These are phyloP conservation scores for Raphanus raphanistrum DNA, from an alignment of 345 rosid species.

Conservation along the genomic window DNA sequence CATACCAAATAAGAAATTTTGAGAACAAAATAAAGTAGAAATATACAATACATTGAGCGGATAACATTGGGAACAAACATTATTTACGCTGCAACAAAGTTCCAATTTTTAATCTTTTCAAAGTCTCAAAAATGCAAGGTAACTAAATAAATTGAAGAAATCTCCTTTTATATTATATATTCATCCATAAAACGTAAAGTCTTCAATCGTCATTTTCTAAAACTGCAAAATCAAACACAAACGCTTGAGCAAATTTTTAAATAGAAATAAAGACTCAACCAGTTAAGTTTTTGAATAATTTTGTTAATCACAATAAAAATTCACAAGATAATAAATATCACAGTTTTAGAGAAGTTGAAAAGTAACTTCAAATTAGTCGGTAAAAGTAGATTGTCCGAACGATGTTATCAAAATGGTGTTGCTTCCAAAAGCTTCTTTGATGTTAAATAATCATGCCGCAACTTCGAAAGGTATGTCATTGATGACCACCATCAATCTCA, in stretches of 20 bases:
- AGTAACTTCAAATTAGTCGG: slow-evolving; percentile 79
- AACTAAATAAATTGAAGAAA: background rate
- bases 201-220: slow-evolving; percentile 7
- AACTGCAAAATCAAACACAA: slow-evolving; percentile 28
- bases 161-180: background rate
- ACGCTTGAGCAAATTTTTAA: background rate
- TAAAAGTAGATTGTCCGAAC: slow-evolving; percentile 64
- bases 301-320: background rate
- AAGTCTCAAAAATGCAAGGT: background rate
- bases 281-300: background rate
- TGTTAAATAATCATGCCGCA: slow-evolving; percentile 60
- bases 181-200: background rate
- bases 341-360: slow-evolving; percentile 76
- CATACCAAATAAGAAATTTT: background rate
- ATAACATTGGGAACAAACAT: slow-evolving; percentile 5
- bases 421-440: slow-evolving; percentile 76
- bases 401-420: slow-evolving; percentile 66
- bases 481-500: slow-evolving; percentile 63
- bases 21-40: background rate
- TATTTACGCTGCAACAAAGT: background rate
- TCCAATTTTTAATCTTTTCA: background rate
- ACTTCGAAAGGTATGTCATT: slow-evolving; percentile 79
- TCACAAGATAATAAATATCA: slow-evolving; percentile 68
- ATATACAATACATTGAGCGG: background rate
- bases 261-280: background rate